These are phyloP conservation scores for Massospora cicadina DNA, from an alignment of 371 early-diverging fungal species.

Conservation along the genomic window DNA sequence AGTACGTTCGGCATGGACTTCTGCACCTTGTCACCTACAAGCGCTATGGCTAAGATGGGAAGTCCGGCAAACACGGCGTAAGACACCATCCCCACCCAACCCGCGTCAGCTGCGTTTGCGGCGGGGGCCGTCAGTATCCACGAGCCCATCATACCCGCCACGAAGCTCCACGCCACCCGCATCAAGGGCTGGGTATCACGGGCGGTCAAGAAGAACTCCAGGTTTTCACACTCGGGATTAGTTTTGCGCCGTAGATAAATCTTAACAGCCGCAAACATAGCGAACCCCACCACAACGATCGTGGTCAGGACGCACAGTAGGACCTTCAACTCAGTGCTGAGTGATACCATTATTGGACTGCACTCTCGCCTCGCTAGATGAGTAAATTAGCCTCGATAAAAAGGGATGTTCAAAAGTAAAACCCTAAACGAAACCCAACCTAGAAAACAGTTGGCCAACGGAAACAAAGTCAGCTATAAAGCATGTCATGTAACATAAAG, in stretches of 20 bases:
- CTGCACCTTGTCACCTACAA: constrained; percentile 24
- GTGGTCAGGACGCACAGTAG: constrained; percentile 3
- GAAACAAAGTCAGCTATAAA: too few relatives aligned
- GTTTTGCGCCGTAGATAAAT: not conserved
- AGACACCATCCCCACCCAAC: constrained; percentile 27
- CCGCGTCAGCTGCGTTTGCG: constrained; percentile 22
- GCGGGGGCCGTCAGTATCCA: constrained; percentile 21
- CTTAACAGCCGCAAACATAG: not conserved
- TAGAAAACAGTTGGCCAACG: too few relatives aligned
- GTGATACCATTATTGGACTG: too few relatives aligned
- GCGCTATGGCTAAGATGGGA: constrained; percentile 30
- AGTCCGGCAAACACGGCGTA: constrained; percentile 31
- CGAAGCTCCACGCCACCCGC: constrained; percentile 18
- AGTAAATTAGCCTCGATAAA: too few relatives aligned
- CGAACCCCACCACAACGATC: constrained; percentile 2
- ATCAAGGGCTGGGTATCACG: constrained; percentile 16
- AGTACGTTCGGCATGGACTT: constrained; percentile 23
- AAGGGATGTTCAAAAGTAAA: too few relatives aligned
- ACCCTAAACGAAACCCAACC: too few relatives aligned
- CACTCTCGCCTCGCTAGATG: too few relatives aligned
- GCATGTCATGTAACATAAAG: too few relatives aligned
- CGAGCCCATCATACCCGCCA: constrained; percentile 19
- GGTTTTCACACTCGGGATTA: not conserved
- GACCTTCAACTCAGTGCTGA: too few relatives aligned
- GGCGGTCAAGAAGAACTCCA: constrained; percentile 16